phyloP scores from a whole-genome alignment of 352 stramenopile species.

The Globisporangium paddicum region DNA sequence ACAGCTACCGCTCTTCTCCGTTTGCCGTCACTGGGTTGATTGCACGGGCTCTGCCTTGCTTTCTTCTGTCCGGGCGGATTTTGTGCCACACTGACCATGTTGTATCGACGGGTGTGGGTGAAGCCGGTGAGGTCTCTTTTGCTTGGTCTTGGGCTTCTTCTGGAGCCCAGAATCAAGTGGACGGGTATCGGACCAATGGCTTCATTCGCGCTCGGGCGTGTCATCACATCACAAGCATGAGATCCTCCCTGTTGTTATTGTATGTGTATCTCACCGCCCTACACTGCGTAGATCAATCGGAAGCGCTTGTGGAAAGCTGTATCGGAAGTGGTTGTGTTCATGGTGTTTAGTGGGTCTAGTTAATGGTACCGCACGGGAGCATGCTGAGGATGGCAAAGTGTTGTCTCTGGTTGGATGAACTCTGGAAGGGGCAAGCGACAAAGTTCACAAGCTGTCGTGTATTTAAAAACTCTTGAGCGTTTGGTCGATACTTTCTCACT shows the following conservation, averaged over 20 bases:
- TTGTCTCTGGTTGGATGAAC: neutral
- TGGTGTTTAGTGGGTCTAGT: too few relatives aligned
- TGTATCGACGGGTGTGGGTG: conserved; percentile 13
- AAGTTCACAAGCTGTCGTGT: neutral
- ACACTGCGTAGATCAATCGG: neutral
- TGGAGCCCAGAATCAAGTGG: neutral
- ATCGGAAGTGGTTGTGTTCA: too few relatives aligned
- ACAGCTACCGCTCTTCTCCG: conserved; percentile 20
- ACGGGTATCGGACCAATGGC: neutral
- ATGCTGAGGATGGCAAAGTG: neutral
- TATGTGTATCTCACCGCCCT: too few relatives aligned
- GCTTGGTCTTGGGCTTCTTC: neutral
- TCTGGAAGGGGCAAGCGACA: neutral
- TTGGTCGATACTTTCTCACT: conserved; percentile 11
- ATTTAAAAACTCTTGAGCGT: conserved; percentile 1
- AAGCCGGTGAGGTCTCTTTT: neutral
- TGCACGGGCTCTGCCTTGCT: conserved; percentile 37
- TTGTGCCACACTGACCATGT: conserved; percentile 45
- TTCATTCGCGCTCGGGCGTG: neutral
- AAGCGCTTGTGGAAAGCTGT: neutral
- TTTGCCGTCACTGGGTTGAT: conserved; percentile 90
- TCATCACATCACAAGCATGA: conserved; percentile 28
- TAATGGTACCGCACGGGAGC: neutral
- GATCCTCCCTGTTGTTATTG: conserved; percentile 28
- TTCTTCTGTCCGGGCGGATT: conserved; percentile 92